Base-by-base conservation (phyloP, 1,284 basidiomycete species). In the Melampsora larici-populina region DNA sequence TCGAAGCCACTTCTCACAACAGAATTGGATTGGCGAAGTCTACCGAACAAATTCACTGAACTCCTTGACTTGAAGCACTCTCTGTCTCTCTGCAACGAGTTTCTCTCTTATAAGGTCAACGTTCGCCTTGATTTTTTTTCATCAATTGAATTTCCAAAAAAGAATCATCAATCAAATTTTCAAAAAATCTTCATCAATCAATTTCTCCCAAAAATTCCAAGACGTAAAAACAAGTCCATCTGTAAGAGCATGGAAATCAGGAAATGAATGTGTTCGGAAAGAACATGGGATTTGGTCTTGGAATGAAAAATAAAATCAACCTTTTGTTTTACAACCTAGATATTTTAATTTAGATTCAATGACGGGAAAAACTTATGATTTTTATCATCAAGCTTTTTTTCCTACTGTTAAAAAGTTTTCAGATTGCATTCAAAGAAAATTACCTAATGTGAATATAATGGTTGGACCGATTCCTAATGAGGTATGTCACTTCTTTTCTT, bases 281-380 rank as follows among this genome's bases (percentile, higher is more conserved):
- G 88, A 90, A 85, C 94, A 97, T 81, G 93, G 92, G 17, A 92
- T 97, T 0, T 99, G 96, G 96, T 88, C 89, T 0, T 98, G 92
- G 91, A 90, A 94, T 81, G 86, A 85, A 13, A 85, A 86, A 31
- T 91, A 90, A 81, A 84, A 89, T 9, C 86, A 89, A 77, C 89
- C 90, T 0, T 89, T 96, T 1, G 89, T 92, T 0, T 85, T 98
- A 64, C 87, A 91, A 73, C 91, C 94, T 82, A 91, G 88, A 81
- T 98, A 97, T 84, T 99, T 99, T 81, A 85, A 86, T 26, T 89
- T 89, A 77, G 86, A 93, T 82, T 89, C 89, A 5, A 82, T 82
- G 82, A 90, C 86, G 18, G 88, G 87, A 43, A 85, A 86, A 78
- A 88, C 89, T 85, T 89, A 90, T 46, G 80, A 81, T 36, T 82